These are phyloP conservation scores for Anisodus tanguticus DNA, from an alignment of 257 asterid genomes.

Conservation along the genomic window DNA sequence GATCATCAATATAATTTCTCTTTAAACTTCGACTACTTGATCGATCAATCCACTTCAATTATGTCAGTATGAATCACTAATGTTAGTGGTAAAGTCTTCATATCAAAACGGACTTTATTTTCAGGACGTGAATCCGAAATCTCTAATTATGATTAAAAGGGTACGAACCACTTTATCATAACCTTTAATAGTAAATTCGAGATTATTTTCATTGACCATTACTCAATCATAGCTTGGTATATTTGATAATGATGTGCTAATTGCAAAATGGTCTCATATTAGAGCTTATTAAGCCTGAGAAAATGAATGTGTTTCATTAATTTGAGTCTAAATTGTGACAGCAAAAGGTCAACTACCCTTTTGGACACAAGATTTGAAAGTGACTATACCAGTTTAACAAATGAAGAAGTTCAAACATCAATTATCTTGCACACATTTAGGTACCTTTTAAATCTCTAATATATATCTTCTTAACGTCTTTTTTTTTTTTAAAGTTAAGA, in stretches of 20 bases:
- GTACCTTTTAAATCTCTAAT: slow-evolving; percentile 11
- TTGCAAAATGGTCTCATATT: neutral
- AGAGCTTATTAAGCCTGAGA: neutral
- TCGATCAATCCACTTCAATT: neutral
- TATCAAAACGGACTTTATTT: neutral
- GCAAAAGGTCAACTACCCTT: slow-evolving; percentile 43
- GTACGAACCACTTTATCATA: too few relatives aligned
- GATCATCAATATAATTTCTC: neutral
- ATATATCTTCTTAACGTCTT: neutral
- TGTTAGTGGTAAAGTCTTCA: neutral
- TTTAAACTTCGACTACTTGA: neutral
- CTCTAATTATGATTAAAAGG: neutral
- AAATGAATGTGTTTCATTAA: neutral
- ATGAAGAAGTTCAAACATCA: slow-evolving; percentile 15
- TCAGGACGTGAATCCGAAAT: neutral
- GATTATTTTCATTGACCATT: neutral
- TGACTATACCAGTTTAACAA: slow-evolving; percentile 37
- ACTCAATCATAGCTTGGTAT: neutral
- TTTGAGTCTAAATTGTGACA: slow-evolving; percentile 36
- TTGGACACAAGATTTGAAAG: slow-evolving; percentile 38
- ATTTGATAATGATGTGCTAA: neutral
- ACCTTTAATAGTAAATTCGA: too few relatives aligned
- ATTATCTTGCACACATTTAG: neutral
- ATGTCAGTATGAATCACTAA: neutral
- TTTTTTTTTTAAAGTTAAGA: neutral